These are phyloP conservation scores for Trichosporon ovoides DNA, from an alignment of 1,284 basidiomycete genomes.

Conservation along the genomic window DNA sequence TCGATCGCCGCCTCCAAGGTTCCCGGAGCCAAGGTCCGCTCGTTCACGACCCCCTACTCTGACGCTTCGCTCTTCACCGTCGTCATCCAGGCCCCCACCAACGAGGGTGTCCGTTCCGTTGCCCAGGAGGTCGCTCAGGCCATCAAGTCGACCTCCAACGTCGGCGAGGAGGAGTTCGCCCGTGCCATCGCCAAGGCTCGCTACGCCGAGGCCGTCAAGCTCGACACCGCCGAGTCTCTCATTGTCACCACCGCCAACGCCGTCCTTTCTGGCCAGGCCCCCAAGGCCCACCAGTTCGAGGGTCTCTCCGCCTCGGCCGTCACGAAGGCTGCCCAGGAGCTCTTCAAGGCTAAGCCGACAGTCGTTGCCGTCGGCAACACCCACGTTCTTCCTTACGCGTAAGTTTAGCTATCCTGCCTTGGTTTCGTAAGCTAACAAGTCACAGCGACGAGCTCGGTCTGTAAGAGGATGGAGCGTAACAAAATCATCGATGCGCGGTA, in stretches of 20 bases:
- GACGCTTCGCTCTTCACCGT: slow-evolving; percentile 82
- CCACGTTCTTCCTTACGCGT: slow-evolving; percentile 66
- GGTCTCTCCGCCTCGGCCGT: slow-evolving; percentile 58
- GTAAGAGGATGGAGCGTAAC: slow-evolving; percentile 45
- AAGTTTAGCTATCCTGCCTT: slow-evolving; percentile 21
- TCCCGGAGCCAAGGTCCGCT: slow-evolving; percentile 56
- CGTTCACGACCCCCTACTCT: slow-evolving; percentile 77
- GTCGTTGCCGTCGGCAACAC: slow-evolving; percentile 78
- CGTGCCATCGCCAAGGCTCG: slow-evolving; percentile 79
- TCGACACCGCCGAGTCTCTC: slow-evolving; percentile 64
- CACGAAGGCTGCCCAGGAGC: slow-evolving; percentile 53
- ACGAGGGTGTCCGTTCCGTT: slow-evolving; percentile 50
- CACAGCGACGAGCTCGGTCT: slow-evolving; percentile 72
- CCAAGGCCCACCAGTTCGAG: slow-evolving; percentile 59
- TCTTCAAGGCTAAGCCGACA: slow-evolving; percentile 64
- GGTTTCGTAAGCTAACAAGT: not conserved
- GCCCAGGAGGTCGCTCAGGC: slow-evolving; percentile 61
- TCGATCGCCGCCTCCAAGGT: slow-evolving; percentile 51
- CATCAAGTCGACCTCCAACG: slow-evolving; percentile 56
- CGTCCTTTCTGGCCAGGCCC: slow-evolving; percentile 57
- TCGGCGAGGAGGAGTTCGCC: slow-evolving; percentile 68
- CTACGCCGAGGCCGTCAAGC: slow-evolving; percentile 65
- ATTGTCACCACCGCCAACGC: slow-evolving; percentile 54
- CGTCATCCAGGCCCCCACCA: slow-evolving; percentile 54
- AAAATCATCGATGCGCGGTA: slow-evolving; percentile 19